Base-by-base conservation (phyloP, 257 asterid genomes). In the Solanum lycopersicoides region DNA sequence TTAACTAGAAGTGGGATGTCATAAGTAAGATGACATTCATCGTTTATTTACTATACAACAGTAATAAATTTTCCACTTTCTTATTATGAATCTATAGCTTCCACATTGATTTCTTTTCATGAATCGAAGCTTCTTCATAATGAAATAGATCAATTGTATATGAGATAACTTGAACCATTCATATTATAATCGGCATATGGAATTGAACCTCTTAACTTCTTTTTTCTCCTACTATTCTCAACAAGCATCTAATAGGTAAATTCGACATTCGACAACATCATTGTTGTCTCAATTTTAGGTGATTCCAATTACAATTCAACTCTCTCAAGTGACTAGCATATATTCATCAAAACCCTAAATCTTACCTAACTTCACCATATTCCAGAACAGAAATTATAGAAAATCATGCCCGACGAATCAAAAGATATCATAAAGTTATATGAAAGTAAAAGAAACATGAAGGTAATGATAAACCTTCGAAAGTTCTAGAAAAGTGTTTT, bases 401-500 rank as follows among this genome's bases (percentile, higher is more conserved):
- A 15, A 47, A 47, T 47, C 20, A 4, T 14, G 14, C 45, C 42
- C 10, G 0, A 20, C 25, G 20, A 23, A 4, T 72, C 5, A 4
- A 32, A 2, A 71, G 12, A 71, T 34, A 72, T 2, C 32, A 28
- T 65, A 34, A 34, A 2, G 3, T 42, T 18, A 14, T 47, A 14
- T 5, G 59, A 47, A 4, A 59, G 25, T 72, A 15, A 3, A 35
- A 9, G 16, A 20, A 35, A 73, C 28, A 18, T 20, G 8, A 35
- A 73, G 2, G 80, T 12, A 73, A 35, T 8, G 30, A 68, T 63
- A 32, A 34, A 87, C 93, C 93, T 16, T 39, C 5, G 66, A 60
- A 73, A 91, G 90, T 87, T 89, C 39, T 28, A 44, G 79, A 32
- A 85, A 89, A 47, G 92, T 89, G 59, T 14, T 72, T 82, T 75